These are phyloP conservation scores for Trichoderma guizhouense DNA, from an alignment of 2,329 filamentous ascomycete genomes.

Conservation along the genomic window DNA sequence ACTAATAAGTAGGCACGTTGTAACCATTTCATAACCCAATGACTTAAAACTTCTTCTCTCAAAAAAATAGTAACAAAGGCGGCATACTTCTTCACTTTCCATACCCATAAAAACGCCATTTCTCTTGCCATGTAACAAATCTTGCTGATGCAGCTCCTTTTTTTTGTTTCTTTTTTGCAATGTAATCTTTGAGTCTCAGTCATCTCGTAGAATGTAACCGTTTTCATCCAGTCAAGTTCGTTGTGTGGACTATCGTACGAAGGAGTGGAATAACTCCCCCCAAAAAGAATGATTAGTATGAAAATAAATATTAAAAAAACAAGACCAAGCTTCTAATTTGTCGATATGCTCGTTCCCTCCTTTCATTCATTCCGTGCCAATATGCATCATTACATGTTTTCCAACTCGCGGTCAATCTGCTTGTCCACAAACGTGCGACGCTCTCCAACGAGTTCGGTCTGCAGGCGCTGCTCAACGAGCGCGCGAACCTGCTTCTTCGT, in stretches of 20 bases:
- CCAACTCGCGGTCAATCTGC: conserved; percentile 89
- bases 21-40: conserved; percentile 9
- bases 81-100: not conserved
- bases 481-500: conserved; percentile 97
- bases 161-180: not conserved
- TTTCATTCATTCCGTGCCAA: not conserved
- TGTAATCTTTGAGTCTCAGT: not conserved
- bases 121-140: conserved; percentile 13
- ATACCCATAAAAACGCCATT: conserved; percentile 15
- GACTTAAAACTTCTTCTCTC: conserved; percentile 8
- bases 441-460: conserved; percentile 83
- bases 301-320: conserved; percentile 10
- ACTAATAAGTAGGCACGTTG: not conserved
- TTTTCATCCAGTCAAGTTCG: conserved; percentile 1
- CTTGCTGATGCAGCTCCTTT: conserved; percentile 3
- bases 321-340: conserved; percentile 10
- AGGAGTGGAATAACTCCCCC: not conserved
- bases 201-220: conserved; percentile 3
- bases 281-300: conserved; percentile 18
- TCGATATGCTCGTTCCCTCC: not conserved
- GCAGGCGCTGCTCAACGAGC: conserved; percentile 87
- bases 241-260: conserved; percentile 13
- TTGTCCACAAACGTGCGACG: conserved; percentile 85
- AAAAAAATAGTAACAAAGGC: not conserved
- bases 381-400: conserved; percentile 75